phyloP scores from a whole-genome alignment of 1,139 yeast species.

The Suhomyces chickasaworum region DNA sequence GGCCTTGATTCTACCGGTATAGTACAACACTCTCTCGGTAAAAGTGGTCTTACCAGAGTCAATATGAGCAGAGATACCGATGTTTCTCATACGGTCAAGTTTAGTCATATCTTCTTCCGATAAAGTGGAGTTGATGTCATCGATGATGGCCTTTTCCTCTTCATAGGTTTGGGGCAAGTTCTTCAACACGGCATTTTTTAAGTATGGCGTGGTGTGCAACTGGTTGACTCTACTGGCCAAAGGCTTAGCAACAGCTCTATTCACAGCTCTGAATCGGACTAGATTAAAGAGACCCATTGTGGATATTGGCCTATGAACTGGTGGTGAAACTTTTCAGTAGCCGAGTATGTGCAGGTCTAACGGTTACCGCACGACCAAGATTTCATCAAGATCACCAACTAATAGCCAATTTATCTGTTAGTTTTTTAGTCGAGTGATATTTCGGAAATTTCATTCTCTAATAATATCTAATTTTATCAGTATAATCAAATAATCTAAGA shows the following conservation, averaged over 20 bases:
- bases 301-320: neutral
- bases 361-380: too few relatives aligned
- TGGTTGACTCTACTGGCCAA: constrained; percentile 1
- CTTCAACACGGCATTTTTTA: constrained; percentile 9
- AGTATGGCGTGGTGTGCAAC: constrained; percentile 7
- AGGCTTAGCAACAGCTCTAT: constrained; percentile 10
- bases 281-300: constrained; percentile 11
- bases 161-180: constrained; percentile 53
- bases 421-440: too few relatives aligned
- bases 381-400: too few relatives aligned
- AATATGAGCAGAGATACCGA: constrained; percentile 96
- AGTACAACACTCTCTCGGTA: constrained; percentile 95
- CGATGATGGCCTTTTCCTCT: constrained; percentile 69
- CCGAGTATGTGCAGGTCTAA: too few relatives aligned
- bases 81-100: constrained; percentile 73
- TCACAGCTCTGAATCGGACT: constrained; percentile 9
- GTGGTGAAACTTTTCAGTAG: constrained; percentile 8
- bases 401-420: too few relatives aligned
- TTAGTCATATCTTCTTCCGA: constrained; percentile 59
- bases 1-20: constrained; percentile 96
- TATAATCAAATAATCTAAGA: neutral
- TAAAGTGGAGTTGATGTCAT: constrained; percentile 55
- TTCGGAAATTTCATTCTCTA: neutral
- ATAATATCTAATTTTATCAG: neutral
- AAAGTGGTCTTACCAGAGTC: constrained; percentile 82